phyloP scores from a whole-genome alignment of 2,329 filamentous ascomycete species.

The Tetracladium maxilliforme region DNA sequence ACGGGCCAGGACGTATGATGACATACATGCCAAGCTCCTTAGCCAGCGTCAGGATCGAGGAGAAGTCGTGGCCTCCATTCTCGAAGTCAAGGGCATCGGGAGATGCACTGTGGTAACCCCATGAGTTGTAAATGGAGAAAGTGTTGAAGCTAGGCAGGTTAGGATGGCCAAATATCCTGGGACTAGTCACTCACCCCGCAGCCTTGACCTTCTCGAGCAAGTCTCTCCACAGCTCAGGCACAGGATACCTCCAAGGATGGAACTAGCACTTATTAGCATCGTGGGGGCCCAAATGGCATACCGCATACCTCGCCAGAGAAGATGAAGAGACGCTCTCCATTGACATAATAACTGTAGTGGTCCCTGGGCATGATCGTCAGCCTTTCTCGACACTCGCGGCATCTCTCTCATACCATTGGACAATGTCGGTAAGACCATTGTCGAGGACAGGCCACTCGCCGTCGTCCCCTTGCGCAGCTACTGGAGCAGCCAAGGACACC shows the following conservation, averaged over 20 bases:
- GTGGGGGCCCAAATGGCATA: too few relatives aligned
- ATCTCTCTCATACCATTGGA: too few relatives aligned
- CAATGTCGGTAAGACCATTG: too few relatives aligned
- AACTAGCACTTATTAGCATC: conserved; percentile 13
- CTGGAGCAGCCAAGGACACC: too few relatives aligned
- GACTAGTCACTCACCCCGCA: conserved; percentile 11
- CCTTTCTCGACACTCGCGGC: too few relatives aligned
- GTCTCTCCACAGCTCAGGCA: conserved; percentile 32
- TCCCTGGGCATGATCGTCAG: conserved; percentile 25
- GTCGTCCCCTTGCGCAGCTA: too few relatives aligned
- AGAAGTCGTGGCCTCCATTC: conserved; percentile 36
- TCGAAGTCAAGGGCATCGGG: conserved; percentile 30
- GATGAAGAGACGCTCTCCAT: conserved; percentile 33
- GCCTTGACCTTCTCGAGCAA: conserved; percentile 36
- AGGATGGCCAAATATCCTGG: conserved; percentile 1
- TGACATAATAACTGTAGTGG: conserved; percentile 34
- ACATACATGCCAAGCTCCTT: conserved; percentile 38
- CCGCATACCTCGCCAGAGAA: conserved; percentile 27
- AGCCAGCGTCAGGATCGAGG: conserved; percentile 33
- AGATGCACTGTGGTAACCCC: conserved; percentile 28
- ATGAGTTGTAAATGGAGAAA: conserved; percentile 29
- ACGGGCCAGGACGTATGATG: conserved; percentile 41
- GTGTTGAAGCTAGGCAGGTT: conserved; percentile 22
- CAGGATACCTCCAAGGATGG: conserved; percentile 34
- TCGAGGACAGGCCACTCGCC: too few relatives aligned